Conservation (phyloP, 1,139 yeast genomes). For the Kazachstania sp. region DNA sequence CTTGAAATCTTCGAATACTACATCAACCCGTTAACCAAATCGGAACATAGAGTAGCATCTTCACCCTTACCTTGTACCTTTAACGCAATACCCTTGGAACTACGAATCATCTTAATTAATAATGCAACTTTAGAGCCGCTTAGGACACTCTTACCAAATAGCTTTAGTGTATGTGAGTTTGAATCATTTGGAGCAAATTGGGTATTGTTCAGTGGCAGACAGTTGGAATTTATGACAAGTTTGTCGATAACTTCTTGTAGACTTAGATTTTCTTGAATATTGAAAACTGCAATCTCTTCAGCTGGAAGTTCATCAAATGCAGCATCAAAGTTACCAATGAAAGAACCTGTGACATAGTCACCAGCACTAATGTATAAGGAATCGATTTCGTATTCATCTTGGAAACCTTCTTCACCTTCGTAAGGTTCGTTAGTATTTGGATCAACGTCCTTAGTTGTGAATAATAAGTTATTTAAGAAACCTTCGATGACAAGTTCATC, state of each 20-base stretch:
- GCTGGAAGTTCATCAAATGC: constrained; percentile 64
- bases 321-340: constrained; percentile 66
- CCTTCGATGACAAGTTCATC: constrained; percentile 39
- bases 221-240: constrained; percentile 45
- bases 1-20: constrained; percentile 1
- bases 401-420: constrained; percentile 77
- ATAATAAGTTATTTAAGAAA: constrained; percentile 63
- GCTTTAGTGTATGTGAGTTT: constrained; percentile 61
- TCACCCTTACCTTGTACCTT: constrained; percentile 69
- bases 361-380: constrained; percentile 70
- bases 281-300: constrained; percentile 55
- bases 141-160: constrained; percentile 67
- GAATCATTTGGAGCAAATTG: constrained; percentile 58
- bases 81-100: constrained; percentile 69
- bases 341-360: constrained; percentile 73
- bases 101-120: constrained; percentile 60
- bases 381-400: constrained; percentile 89
- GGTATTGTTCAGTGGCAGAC: constrained; percentile 66
- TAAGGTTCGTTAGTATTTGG: constrained; percentile 62
- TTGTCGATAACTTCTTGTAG: constrained; percentile 44
- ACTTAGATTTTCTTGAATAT: constrained; percentile 38
- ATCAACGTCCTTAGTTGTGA: constrained; percentile 72
- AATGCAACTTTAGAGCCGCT: constrained; percentile 66
- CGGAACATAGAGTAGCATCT: constrained; percentile 40
- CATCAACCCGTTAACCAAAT: constrained; percentile 39